These are phyloP conservation scores for Cladorrhinum samala DNA, from an alignment of 495 filamentous ascomycete species.

Conservation along the genomic window DNA sequence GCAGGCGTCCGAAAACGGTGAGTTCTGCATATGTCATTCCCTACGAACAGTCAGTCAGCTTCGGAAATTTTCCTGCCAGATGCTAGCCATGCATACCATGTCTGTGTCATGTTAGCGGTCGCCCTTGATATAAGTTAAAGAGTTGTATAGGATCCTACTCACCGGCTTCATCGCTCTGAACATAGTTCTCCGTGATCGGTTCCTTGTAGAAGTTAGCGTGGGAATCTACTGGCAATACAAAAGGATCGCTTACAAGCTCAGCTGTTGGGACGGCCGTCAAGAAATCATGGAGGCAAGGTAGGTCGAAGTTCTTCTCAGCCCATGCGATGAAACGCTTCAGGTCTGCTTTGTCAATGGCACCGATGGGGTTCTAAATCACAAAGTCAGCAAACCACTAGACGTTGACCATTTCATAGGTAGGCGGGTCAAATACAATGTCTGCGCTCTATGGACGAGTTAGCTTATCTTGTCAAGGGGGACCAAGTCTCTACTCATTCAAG, in stretches of 20 bases:
- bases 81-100: no score
- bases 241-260: constrained; percentile 49
- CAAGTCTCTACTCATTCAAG: no score
- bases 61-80: no score
- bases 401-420: constrained; percentile 35
- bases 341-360: constrained; percentile 65
- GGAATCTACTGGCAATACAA: background rate
- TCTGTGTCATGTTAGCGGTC: no score
- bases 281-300: constrained; percentile 75
- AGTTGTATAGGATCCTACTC: no score
- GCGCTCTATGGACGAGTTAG: no score
- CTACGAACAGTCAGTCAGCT: no score
- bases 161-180: constrained; percentile 61
- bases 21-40: constrained; percentile 51
- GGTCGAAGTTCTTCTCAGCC: constrained; percentile 50
- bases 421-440: constrained; percentile 20
- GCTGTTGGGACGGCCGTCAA: constrained; percentile 71
- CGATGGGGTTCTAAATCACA: constrained; percentile 54
- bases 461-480: no score
- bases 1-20: constrained; percentile 39
- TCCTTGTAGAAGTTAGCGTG: no score
- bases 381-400: constrained; percentile 13
- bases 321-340: constrained; percentile 72
- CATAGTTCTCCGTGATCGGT: constrained; percentile 63
- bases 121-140: no score